Conservation (phyloP, 2,329 filamentous ascomycete species). For the Neonectria neomacrospora region DNA sequence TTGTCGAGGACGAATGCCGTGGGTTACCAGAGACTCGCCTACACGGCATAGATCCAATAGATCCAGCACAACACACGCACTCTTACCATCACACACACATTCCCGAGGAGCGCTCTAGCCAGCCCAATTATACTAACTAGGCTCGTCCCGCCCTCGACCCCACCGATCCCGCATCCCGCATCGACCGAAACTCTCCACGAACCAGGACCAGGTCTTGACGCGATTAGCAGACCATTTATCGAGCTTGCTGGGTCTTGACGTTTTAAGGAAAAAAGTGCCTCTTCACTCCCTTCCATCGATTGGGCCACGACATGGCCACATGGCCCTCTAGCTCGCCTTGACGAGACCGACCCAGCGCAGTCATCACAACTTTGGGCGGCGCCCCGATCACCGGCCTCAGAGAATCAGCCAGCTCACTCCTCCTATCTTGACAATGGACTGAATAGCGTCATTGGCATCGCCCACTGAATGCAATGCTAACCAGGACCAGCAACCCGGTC, state of each 20-base stretch:
- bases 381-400: constrained; percentile 37
- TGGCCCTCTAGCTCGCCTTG: constrained; percentile 24
- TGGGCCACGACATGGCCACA: constrained; percentile 29
- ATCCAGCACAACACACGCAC: constrained; percentile 7
- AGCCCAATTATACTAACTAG: constrained; percentile 33
- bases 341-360: constrained; percentile 21
- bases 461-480: background rate
- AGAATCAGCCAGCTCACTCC: constrained; percentile 17
- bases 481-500: background rate
- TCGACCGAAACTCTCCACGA: constrained; percentile 33
- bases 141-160: constrained; percentile 43
- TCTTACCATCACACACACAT: background rate
- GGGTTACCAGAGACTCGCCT: constrained; percentile 9
- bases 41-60: constrained; percentile 8
- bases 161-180: constrained; percentile 39
- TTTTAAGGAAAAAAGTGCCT: constrained; percentile 21
- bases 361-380: constrained; percentile 26
- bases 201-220: constrained; percentile 25
- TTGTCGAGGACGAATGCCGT: constrained; percentile 6
- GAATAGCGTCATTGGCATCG: constrained; percentile 17
- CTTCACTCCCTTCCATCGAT: constrained; percentile 25
- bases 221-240: constrained; percentile 15
- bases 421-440: constrained; percentile 21
- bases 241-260: constrained; percentile 3
- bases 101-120: background rate